Base-by-base conservation (phyloP, 768 basidiomycete species). In the Collybiopsis luxurians region DNA sequence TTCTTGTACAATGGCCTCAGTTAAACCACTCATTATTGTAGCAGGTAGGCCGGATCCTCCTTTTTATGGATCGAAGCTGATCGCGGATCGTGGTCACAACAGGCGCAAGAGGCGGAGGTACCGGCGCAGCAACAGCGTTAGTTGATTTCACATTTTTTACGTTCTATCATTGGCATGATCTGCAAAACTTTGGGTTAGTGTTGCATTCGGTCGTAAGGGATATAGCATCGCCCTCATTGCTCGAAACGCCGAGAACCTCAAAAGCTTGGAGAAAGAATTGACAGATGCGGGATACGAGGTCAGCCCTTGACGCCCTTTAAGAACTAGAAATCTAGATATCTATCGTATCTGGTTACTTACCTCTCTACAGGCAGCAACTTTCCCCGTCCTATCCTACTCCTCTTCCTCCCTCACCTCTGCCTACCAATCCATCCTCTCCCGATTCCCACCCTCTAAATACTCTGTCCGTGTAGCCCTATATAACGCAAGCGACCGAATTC, bases 181-280 rank as follows among this genome's bases (percentile, higher is more conserved):
- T 30, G 23, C 31, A 13, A 60, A 87, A n/a, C n/a, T n/a, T n/a
- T n/a, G n/a, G n/a, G n/a, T n/a, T n/a, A n/a, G 86, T 19, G 84
- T 81, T 26, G 60, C 80, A 17, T 86, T 87, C 57, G 76, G 82
- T 6, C 80, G 80, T 62, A 70, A 79, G 23, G 87, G 87, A 1
- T 90, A 88, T 64, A 80, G 75, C 42, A 76, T 89, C 24, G 89
- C 87, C 1, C 71, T 90, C 45, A 75, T 90, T 36, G 85, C 87
- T 12, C 75, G 87, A 48, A 80, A 82, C 12, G 65, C 73, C 2
- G 79, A 80, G 13, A 64, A 77, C 23, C 73, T 88, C 19, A 69
- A 79, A 44, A 73, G 69, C 27, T 68, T 87, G 3, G 79, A 84
- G 10, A 67, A 75, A n/a, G 81, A 84, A 56, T 78, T 90, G 42